phyloP scores from a whole-genome alignment of 106 monocot genomes.

The Hemerocallis citrina region DNA sequence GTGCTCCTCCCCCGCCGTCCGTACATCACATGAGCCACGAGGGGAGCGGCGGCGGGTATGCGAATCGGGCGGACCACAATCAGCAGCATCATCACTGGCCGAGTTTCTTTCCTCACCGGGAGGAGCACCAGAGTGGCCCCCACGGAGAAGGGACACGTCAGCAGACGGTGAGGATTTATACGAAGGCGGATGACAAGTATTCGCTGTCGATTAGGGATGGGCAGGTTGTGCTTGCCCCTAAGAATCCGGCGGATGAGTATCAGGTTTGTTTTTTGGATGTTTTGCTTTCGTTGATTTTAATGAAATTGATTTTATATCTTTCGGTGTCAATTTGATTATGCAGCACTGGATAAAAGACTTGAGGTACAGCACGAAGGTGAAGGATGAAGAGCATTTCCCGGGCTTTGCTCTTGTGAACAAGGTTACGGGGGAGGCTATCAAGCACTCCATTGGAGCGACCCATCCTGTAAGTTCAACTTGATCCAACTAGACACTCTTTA shows the following conservation, averaged over 20 bases:
- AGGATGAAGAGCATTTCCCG: conserved; percentile 8
- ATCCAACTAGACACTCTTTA: too few relatives aligned
- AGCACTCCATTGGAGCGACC: neutral
- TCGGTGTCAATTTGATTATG: too few relatives aligned
- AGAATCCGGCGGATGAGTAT: too few relatives aligned
- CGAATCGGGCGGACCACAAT: neutral
- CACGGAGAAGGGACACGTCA: too few relatives aligned
- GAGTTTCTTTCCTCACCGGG: neutral
- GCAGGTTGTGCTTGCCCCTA: too few relatives aligned
- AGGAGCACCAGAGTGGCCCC: too few relatives aligned
- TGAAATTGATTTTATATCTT: too few relatives aligned
- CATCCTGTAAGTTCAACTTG: conserved; percentile 8
- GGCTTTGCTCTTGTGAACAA: conserved; percentile 6
- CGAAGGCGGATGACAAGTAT: too few relatives aligned
- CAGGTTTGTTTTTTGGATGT: too few relatives aligned
- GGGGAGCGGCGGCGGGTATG: neutral
- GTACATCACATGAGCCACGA: conserved; percentile 3
- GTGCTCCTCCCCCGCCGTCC: neutral
- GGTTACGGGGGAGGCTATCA: conserved; percentile 5
- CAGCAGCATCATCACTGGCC: neutral
- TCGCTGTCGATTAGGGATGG: too few relatives aligned
- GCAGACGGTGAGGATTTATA: too few relatives aligned
- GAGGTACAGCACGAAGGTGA: neutral
- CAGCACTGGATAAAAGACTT: conserved; percentile 14
- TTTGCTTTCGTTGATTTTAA: too few relatives aligned